phyloP scores from a whole-genome alignment of 2,329 filamentous ascomycete genomes.

The Ustilaginoidea virens region DNA sequence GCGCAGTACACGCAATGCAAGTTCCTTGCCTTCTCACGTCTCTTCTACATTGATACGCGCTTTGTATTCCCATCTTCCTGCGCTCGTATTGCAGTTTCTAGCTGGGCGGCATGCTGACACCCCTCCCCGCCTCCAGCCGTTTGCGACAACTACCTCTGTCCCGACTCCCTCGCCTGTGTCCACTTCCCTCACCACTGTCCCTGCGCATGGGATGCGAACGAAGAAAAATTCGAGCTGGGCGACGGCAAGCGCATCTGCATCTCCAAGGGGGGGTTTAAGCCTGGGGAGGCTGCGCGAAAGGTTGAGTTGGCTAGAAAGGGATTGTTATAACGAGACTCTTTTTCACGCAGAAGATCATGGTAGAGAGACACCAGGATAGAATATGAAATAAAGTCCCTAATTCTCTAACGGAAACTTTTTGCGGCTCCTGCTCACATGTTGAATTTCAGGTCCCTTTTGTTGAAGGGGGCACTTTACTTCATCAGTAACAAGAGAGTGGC shows the following conservation, averaged over 20 bases:
- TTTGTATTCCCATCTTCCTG: neutral
- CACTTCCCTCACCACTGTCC: constrained; percentile 96
- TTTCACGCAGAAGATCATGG: neutral
- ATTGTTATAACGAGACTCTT: no score
- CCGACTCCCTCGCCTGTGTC: constrained; percentile 86
- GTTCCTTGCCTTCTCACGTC: constrained; percentile 7
- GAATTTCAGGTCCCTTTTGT: no score
- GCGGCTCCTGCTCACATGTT: no score
- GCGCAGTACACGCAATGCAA: constrained; percentile 52
- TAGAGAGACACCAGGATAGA: neutral
- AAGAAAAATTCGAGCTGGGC: constrained; percentile 63
- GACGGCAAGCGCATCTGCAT: constrained; percentile 61
- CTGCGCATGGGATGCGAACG: constrained; percentile 61
- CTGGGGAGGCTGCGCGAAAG: constrained; percentile 57
- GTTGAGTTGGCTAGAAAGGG: constrained; percentile 70
- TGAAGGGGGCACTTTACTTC: no score
- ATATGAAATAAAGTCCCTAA: neutral
- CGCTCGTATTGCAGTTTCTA: neutral
- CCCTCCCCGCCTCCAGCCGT: constrained; percentile 34
- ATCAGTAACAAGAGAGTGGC: no score
- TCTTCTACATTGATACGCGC: neutral
- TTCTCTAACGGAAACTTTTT: no score
- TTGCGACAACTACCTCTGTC: constrained; percentile 89
- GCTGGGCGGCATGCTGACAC: neutral
- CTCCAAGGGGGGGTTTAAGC: constrained; percentile 59